phyloP scores from a whole-genome alignment of 106 monocot genomes.

The Dioscorea dumetorum region DNA sequence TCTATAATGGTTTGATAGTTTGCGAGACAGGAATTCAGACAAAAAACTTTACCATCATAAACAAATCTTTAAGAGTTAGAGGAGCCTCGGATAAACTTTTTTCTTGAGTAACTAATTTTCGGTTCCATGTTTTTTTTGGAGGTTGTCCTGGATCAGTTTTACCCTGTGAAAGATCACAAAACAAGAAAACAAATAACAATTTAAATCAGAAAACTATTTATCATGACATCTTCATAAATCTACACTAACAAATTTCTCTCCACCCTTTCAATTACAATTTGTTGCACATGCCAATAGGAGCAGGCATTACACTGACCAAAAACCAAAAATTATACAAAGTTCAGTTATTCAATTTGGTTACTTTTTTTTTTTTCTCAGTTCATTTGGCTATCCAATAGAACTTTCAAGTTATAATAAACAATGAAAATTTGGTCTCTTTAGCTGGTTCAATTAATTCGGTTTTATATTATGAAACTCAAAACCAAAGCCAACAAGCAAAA shows the following conservation, averaged over 20 bases:
- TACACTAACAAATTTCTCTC: neutral
- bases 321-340: too few relatives aligned
- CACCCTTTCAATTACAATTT: neutral
- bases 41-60: constrained; percentile 13
- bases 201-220: neutral
- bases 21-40: neutral
- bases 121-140: constrained; percentile 20
- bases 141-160: constrained; percentile 24
- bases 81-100: constrained; percentile 8
- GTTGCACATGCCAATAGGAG: neutral
- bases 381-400: too few relatives aligned
- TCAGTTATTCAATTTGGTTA: neutral
- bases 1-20: neutral
- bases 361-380: too few relatives aligned
- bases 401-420: too few relatives aligned
- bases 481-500: neutral
- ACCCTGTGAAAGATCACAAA: constrained; percentile 2
- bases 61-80: neutral
- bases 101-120: constrained; percentile 23
- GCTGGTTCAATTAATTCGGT: too few relatives aligned
- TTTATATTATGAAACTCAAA: too few relatives aligned
- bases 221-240: neutral
- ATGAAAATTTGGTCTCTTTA: too few relatives aligned
- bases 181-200: neutral
- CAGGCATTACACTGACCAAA: neutral